Base-by-base conservation (phyloP, 768 basidiomycete genomes). In the Lactarius sp. region DNA sequence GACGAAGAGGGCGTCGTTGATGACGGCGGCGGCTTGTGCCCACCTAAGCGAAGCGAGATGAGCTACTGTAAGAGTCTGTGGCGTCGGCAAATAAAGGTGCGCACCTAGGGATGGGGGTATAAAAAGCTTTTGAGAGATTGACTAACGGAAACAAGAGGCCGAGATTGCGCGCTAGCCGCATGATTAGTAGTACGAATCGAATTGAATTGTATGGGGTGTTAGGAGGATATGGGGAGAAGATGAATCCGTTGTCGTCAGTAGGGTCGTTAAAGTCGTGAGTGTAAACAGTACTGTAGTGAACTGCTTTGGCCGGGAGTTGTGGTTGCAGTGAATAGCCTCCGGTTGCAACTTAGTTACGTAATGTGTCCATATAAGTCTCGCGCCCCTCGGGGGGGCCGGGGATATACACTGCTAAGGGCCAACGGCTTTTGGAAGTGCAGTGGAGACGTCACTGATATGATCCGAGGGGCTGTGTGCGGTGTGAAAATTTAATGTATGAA, bases 11-110 rank as follows among this genome's bases (percentile, higher is more conserved):
- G 78, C 77, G 65, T 83, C 79, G 69, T 81, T 77, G 27, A 88
- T 72, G 49, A 87, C 69, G 20, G 84, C 80, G 0, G 78, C 75
- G 5, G 90, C 88, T 66, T 92, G 91, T 34, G 87, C 94, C 94
- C 94, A 96, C 78, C 94, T 94, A 53, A 44, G 36, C 41, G 34
- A 58, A 10, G 34, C 22, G 27, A 36, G 7, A 39, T 46, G 36
- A 52, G 46, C 27, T 2, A 27, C 27, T 27, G 4, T 14, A 22
- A 0, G 16, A 16, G 22, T 13, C 12, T 16, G 6, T 18, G n/a
- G 16, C 22, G 53, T 49, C n/a, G 22, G 49, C 6, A 8, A 20
- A 31, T 2, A 37, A 27, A 27, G 1, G 47, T 2, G 44, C 59
- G 4, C 6, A 65, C 64, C 64, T 65, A 6, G 64, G 37, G 27